Conservation (phyloP, 345 rosid genomes). For the Lepidium sativum region DNA sequence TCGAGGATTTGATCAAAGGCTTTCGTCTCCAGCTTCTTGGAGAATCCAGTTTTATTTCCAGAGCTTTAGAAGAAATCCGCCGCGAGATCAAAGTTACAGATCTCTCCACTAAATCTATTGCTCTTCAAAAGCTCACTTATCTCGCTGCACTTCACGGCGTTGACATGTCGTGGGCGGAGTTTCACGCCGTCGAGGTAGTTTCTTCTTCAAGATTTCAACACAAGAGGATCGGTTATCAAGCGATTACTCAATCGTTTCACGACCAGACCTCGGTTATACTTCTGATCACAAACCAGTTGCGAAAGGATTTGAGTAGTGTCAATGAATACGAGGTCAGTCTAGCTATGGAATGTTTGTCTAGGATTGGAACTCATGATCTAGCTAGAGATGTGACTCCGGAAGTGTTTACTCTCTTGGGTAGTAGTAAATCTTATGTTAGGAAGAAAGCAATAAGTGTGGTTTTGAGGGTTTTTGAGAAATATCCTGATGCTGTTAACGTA, state of each 20-base stretch:
- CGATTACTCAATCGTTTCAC: constrained; percentile 65
- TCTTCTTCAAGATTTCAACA: constrained; percentile 64
- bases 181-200: constrained; percentile 73
- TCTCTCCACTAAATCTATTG: constrained; percentile 63
- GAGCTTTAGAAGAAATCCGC: constrained; percentile 69
- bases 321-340: constrained; percentile 68
- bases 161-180: constrained; percentile 91
- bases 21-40: constrained; percentile 55
- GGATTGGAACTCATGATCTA: constrained; percentile 66
- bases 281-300: constrained; percentile 66
- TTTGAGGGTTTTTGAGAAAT: constrained; percentile 65
- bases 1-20: constrained; percentile 80
- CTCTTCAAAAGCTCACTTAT: constrained; percentile 75
- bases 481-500: constrained; percentile 77
- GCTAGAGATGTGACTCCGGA: constrained; percentile 79
- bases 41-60: constrained; percentile 55
- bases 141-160: constrained; percentile 55
- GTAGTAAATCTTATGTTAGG: constrained; percentile 51
- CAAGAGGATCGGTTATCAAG: constrained; percentile 66
- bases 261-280: constrained; percentile 70
- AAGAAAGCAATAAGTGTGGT: constrained; percentile 71
- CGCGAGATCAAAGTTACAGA: constrained; percentile 78
- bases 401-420: constrained; percentile 60
- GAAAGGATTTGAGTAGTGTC: constrained; percentile 62
- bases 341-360: constrained; percentile 71